Evolutionary conservation across 2,329 filamentous ascomycete species (phyloP).

Genomic region (Sporothrix sp.): DNA sequence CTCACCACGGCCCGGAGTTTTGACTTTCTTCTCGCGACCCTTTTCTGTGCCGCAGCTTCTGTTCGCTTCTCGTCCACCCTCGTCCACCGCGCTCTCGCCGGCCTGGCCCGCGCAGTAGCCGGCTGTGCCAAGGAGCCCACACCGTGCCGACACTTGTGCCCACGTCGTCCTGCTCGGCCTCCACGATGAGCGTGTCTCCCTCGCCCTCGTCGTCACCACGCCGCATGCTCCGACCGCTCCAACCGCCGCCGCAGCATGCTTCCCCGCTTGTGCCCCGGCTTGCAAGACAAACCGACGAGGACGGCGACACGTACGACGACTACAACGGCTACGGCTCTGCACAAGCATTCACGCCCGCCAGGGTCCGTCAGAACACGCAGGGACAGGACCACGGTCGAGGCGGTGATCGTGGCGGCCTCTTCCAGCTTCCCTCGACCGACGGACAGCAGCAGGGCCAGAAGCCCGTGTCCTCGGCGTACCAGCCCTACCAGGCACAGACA

Average conservation of each 20-base stretch:
- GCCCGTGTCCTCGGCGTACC: neutral
- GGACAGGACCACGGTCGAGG: neutral
- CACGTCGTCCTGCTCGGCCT: neutral
- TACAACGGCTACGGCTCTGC: neutral
- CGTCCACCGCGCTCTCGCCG: neutral
- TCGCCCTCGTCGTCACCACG: slow-evolving; percentile 13
- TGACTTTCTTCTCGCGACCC: neutral
- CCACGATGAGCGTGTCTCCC: slow-evolving; percentile 8
- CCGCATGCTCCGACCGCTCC: slow-evolving; percentile 10
- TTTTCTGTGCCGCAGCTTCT: neutral
- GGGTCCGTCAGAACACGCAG: too few species aligned
- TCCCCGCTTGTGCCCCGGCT: slow-evolving; percentile 6
- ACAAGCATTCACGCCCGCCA: too few species aligned
- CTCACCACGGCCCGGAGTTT: too few species aligned
- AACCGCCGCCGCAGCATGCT: slow-evolving; percentile 5
- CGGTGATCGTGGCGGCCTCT: slow-evolving; percentile 6
- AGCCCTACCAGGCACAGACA: slow-evolving; percentile 1
- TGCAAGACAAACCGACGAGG: neutral
- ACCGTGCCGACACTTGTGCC: neutral
- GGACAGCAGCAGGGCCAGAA: neutral
- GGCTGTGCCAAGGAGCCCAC: slow-evolving; percentile 28
- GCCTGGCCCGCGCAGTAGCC: slow-evolving; percentile 27
- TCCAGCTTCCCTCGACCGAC: slow-evolving; percentile 6
- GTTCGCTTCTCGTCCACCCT: neutral
- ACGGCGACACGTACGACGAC: slow-evolving; percentile 2